Conservation (phyloP, 495 filamentous ascomycete genomes). For the Xylaria scruposa region DNA sequence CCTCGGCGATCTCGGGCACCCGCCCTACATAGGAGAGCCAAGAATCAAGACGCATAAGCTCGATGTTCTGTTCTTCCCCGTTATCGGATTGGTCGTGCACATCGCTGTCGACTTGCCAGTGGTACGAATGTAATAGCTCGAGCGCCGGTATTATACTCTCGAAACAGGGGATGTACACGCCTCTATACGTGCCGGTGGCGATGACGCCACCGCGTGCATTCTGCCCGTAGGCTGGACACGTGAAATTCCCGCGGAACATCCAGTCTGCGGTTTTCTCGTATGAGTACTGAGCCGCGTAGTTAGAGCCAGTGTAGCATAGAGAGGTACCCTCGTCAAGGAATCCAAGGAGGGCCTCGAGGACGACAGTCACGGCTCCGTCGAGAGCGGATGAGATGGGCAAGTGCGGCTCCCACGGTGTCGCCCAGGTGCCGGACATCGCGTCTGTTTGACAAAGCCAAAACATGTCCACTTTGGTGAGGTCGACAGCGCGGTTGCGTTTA, state of each 20-base stretch:
- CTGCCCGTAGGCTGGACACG: neutral
- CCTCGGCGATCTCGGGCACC: constrained; percentile 2
- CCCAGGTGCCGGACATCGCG: constrained; percentile 2
- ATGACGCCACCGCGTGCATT: constrained; percentile 9
- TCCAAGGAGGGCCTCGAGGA: constrained; percentile 6
- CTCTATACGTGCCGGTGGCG: neutral
- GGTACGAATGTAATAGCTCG: constrained; percentile 4
- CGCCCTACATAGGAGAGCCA: constrained; percentile 13
- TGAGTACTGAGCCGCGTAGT: neutral
- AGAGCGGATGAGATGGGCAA: constrained; percentile 8
- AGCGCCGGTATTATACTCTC: neutral
- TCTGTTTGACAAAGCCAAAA: constrained; percentile 13
- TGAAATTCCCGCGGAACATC: neutral
- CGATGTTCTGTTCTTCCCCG: constrained; percentile 9
- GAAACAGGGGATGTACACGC: neutral
- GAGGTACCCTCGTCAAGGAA: constrained; percentile 7
- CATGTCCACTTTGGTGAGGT: constrained; percentile 14
- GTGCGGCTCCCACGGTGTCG: neutral
- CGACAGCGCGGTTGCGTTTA: constrained; percentile 3
- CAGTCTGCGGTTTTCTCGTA: neutral
- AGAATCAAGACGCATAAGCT: neutral
- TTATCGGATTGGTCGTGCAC: neutral
- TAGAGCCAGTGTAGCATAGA: neutral
- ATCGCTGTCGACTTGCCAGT: constrained; percentile 8
- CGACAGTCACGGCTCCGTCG: constrained; percentile 7